Base-by-base conservation (phyloP, 1,139 yeast genomes). In the Saccharomyces hybrid region DNA sequence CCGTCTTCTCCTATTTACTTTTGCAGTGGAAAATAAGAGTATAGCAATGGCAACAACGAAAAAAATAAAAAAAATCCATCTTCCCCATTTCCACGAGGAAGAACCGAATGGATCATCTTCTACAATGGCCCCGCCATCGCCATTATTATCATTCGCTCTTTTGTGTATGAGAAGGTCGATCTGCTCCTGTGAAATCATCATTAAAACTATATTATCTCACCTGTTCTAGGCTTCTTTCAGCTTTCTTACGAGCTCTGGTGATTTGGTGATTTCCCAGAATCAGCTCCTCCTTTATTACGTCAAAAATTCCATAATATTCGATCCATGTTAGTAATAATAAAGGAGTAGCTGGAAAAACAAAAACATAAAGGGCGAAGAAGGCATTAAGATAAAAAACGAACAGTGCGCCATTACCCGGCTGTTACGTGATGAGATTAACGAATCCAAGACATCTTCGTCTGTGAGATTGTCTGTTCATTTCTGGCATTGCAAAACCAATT, bases 1-100 rank as follows among this genome's bases (percentile, higher is more conserved):
- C 2, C 80, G 74, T 65, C 96, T 77, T 56, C 78, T 76, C 52
- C 77, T 78, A 62, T 89, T 88, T 3, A 62, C 55, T 42, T 83
- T 77, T 46, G 81, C 67, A 16, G 89, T 70, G 1, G 83, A 78
- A 38, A 82, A 76, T 11, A 61, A 47, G 0, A 62, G 42, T 9
- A 55, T 50, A 1, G 80, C 42, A 6, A 86, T 67, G 2, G 81
- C 78, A 1, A 77, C 63, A 2, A 77, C 73, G 48, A 78, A 69
- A 12, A 79, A 64, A 5, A 75, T 80, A 53, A 79, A 72, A 6
- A 79, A 64, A n/a, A 79, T 70, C 83, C 83, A 80, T 55, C 82
- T 60, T 11, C 67, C 71, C 69, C 69, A 66, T 26, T 52, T 54
- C 71, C 71, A 67, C 3, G 61, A 51, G 3, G 60, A 53, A n/a